Conservation (phyloP, 1,284 basidiomycete genomes). For the Phellopilus nigrolimitatus region DNA sequence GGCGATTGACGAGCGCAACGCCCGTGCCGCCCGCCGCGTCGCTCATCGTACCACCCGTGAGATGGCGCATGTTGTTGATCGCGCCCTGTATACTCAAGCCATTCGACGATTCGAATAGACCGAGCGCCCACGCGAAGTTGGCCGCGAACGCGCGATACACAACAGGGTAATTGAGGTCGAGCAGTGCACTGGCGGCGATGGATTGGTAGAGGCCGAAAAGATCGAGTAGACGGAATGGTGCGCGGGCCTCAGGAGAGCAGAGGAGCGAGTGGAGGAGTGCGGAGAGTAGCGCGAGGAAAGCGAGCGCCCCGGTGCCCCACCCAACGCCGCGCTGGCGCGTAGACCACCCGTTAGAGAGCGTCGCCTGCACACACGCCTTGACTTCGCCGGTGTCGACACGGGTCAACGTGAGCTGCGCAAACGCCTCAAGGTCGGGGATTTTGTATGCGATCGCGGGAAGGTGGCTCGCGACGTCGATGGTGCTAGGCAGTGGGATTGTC, state of each 20-base stretch:
- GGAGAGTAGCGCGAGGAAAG: slow-evolving; percentile 62
- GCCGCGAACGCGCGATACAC: slow-evolving; percentile 75
- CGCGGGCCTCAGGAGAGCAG: slow-evolving; percentile 38
- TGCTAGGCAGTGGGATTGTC: slow-evolving; percentile 64
- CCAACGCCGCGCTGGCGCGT: slow-evolving; percentile 69
- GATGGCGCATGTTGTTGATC: slow-evolving; percentile 76
- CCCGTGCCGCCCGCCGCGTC: slow-evolving; percentile 52
- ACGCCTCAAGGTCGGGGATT: slow-evolving; percentile 91
- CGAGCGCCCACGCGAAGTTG: slow-evolving; percentile 89
- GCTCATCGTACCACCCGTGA: slow-evolving; percentile 74
- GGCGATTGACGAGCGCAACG: slow-evolving; percentile 73
- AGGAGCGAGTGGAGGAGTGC: slow-evolving; percentile 61
- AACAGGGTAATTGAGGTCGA: slow-evolving; percentile 84
- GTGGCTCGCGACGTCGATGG: slow-evolving; percentile 45
- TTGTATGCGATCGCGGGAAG: slow-evolving; percentile 81
- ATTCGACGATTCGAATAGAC: slow-evolving; percentile 63
- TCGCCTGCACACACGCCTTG: slow-evolving; percentile 88
- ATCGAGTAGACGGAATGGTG: slow-evolving; percentile 72
- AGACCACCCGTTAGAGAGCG: slow-evolving; percentile 88
- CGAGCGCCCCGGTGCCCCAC: slow-evolving; percentile 73
- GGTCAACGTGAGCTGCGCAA: slow-evolving; percentile 74
- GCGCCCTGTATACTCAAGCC: slow-evolving; percentile 64
- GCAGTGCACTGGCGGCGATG: slow-evolving; percentile 70
- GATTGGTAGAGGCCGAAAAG: slow-evolving; percentile 79
- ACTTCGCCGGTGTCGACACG: slow-evolving; percentile 64